These are phyloP conservation scores for Colletotrichum siamense DNA, from an alignment of 2,329 filamentous ascomycete genomes.

Conservation along the genomic window DNA sequence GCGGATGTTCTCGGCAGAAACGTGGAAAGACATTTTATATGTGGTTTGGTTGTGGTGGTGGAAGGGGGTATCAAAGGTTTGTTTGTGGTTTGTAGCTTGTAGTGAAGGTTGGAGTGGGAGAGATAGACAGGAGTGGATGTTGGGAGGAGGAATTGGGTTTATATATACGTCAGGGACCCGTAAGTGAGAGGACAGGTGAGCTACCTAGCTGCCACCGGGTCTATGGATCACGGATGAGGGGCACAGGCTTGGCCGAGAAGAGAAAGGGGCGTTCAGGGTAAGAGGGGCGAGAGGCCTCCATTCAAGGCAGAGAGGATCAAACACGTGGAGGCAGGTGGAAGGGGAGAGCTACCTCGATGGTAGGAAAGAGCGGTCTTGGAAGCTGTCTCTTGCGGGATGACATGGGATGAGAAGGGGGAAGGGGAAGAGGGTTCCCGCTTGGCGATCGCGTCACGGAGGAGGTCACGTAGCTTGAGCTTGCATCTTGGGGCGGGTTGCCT, in stretches of 20 bases:
- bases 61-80: not conserved
- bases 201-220: not conserved
- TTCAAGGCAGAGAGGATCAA: not conserved
- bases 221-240: not conserved
- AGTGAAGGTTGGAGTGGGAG: not conserved
- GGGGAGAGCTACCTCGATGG: not conserved
- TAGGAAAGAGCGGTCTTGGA: conserved; percentile 13
- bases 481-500: not conserved
- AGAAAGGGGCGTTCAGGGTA: not conserved
- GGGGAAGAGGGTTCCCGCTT: not conserved
- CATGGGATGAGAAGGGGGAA: not conserved
- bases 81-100: not conserved
- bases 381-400: not conserved
- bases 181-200: not conserved
- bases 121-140: not conserved
- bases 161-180: not conserved
- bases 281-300: conserved; percentile 18
- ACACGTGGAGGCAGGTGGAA: conserved; percentile 17
- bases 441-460: conserved; percentile 9
- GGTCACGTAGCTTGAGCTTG: not conserved
- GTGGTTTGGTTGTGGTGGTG: not conserved
- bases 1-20: conserved; percentile 48
- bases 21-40: conserved; percentile 55
- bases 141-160: not conserved
- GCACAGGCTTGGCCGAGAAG: not conserved